Conservation (phyloP, 2,329 filamentous ascomycete genomes). For the Hypoxylon sp. region DNA sequence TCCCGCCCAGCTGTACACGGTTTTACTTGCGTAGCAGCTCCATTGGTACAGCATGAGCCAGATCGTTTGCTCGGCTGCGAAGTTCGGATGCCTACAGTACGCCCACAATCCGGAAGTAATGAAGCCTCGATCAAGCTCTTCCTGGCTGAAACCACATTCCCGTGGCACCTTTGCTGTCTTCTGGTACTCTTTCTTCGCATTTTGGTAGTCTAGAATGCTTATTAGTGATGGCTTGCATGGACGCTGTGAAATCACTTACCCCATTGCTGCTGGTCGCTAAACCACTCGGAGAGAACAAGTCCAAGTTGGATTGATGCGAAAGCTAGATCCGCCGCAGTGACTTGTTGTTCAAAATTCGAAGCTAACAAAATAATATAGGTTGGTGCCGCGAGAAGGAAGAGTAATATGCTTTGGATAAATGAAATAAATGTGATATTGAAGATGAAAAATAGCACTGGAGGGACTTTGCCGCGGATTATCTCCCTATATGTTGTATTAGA, state of each 20-base stretch:
- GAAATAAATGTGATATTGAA: conserved; percentile 94
- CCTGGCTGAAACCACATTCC: conserved; percentile 68
- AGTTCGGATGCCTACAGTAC: conserved; percentile 93
- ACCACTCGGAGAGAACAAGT: conserved; percentile 72
- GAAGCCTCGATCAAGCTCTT: conserved; percentile 90
- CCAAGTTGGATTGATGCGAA: conserved; percentile 58
- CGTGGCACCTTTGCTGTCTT: conserved; percentile 74
- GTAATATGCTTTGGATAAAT: conserved; percentile 80
- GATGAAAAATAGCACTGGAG: conserved; percentile 74
- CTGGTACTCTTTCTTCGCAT: conserved; percentile 79
- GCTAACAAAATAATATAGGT: conserved; percentile 84
- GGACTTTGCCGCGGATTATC: conserved; percentile 73
- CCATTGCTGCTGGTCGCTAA: conserved; percentile 96
- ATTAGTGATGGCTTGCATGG: conserved; percentile 26
- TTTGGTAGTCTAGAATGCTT: conserved; percentile 71
- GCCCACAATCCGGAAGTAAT: conserved; percentile 84
- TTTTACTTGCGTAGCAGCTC: conserved; percentile 78
- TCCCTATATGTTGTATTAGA: conserved; percentile 58
- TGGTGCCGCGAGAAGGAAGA: conserved; percentile 77
- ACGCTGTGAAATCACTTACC: conserved; percentile 54
- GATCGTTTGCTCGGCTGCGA: conserved; percentile 87
- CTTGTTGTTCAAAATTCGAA: conserved; percentile 66
- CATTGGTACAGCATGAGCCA: conserved; percentile 92
- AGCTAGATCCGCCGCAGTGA: conserved; percentile 56
- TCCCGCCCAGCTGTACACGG: conserved; percentile 80